These are phyloP conservation scores for Triticum timopheevii DNA, from an alignment of 176 grass and related monocot genomes.

Conservation along the genomic window DNA sequence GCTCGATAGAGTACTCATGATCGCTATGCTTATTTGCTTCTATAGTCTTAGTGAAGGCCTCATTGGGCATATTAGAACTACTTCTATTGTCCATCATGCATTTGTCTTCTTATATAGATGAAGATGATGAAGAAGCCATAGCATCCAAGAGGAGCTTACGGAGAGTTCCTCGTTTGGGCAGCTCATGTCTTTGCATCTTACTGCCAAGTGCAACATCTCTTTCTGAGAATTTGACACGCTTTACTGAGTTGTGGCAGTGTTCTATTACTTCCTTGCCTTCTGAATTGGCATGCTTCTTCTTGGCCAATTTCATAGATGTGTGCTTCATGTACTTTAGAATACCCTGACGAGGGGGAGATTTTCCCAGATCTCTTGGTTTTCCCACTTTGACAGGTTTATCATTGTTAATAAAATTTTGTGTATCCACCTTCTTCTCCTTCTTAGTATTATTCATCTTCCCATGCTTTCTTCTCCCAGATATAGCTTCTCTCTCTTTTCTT, in stretches of 20 bases:
- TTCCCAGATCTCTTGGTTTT: conserved; percentile 27
- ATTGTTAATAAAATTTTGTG: conserved; percentile 6
- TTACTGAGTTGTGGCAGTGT: conserved; percentile 30
- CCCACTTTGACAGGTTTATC: conserved; percentile 24
- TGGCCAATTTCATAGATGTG: conserved; percentile 52
- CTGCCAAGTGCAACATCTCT: background rate
- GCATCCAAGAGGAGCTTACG: conserved; percentile 39
- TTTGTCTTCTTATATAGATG: conserved; percentile 42
- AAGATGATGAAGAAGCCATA: conserved; percentile 31
- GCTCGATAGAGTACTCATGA: background rate
- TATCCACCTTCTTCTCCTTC: conserved; percentile 31
- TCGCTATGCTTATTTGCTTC: conserved; percentile 9
- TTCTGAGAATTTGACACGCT: conserved; percentile 42
- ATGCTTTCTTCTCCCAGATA: conserved; percentile 26
- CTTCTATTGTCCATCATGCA: conserved; percentile 22
- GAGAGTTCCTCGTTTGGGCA: conserved; percentile 24
- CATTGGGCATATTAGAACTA: conserved; percentile 17
- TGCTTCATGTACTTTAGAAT: conserved; percentile 50
- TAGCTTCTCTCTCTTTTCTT: background rate
- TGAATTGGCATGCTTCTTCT: conserved; percentile 24
- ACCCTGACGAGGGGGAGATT: conserved; percentile 33
- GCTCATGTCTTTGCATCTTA: background rate
- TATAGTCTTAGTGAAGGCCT: background rate
- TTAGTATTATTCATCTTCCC: conserved; percentile 23
- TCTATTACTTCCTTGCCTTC: conserved; percentile 39